These are phyloP conservation scores for Leccinum sublutescens DNA, from an alignment of 768 basidiomycete species.

Conservation along the genomic window DNA sequence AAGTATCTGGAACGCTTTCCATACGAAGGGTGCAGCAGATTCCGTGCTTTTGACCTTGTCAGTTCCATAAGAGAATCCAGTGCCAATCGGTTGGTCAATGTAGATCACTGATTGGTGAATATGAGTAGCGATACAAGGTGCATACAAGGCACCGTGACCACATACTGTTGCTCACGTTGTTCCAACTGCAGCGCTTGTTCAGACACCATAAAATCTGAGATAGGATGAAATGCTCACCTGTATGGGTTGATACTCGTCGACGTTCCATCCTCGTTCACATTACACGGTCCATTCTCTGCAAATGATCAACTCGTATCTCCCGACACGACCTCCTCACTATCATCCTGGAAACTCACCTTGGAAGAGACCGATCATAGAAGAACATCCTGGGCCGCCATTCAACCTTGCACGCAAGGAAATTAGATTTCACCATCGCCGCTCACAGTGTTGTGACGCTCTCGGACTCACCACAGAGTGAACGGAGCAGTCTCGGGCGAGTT, in stretches of 20 bases:
- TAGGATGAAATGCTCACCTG: conserved; percentile 37
- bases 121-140: not conserved
- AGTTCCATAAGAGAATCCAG: conserved; percentile 60
- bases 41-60: conserved; percentile 51
- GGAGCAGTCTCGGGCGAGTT: conserved; percentile 59
- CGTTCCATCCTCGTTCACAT: conserved; percentile 51
- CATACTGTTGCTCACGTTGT: conserved; percentile 63
- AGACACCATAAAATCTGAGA: not conserved
- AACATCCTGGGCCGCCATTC: conserved; percentile 63
- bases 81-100: conserved; percentile 67
- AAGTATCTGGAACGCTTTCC: conserved; percentile 62
- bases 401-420: conserved; percentile 36
- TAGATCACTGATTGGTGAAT: conserved; percentile 51
- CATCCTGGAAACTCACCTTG: conserved; percentile 40
- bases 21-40: conserved; percentile 55
- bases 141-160: not conserved
- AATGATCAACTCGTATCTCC: not conserved
- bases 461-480: conserved; percentile 58
- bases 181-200: conserved; percentile 49
- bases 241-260: conserved; percentile 58
- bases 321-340: not conserved
- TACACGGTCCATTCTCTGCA: conserved; percentile 63
- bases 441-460: not conserved
- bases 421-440: not conserved
- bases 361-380: conserved; percentile 64